Evolutionary conservation across 2,329 filamentous ascomycete genomes (phyloP), one percentile per base, ranked within the genome.

Genomic region (Penicillium expansum): DNA sequence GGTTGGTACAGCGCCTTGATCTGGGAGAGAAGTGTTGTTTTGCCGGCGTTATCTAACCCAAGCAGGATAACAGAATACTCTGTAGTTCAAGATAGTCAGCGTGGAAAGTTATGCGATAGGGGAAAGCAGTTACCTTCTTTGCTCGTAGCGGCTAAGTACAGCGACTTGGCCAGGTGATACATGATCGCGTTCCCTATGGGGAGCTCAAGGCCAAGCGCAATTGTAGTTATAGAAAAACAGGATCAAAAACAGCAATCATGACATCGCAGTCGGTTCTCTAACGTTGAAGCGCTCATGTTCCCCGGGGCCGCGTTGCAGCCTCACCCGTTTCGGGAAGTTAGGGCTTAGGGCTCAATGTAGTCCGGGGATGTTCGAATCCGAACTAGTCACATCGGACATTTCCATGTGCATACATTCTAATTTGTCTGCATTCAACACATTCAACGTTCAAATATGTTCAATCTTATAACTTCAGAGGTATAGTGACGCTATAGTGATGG

Each of bases 41-140:
- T 97, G 76, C 94, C 94, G 59, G 94, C 94, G 74, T 97, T 97
- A 81, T 97, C 94, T 71, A 97, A 90, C 62, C 94, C 94, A 68
- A 97, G 90, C 65, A 97, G 88, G 71, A 97, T 91, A 70, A 97
- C 91, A 22, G 93, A 97, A 82, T 97, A 97, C 80, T 97, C 93
- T 94, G 70, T 16, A 13, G 24, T 27, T 35, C 38, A 30, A 4
- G 18, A 37, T 6, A 44, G 18, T 52, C 14, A 33, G 33, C 24
- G 14, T 38, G 24, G 24, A 24, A 20, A 20, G 47, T 24, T 4
- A 39, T 41, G 53, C 39, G 54, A 52, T 27, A 10, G 39, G n/a
- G 38, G 32, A 22, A 4, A 32, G 18, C 8, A 16, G 27, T 30
- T 69, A 91, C 92, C 91, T 85, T 97, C 92, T 85, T 97, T 97